phyloP scores from a whole-genome alignment of 768 basidiomycete genomes.

The Heimioporus sp. region DNA sequence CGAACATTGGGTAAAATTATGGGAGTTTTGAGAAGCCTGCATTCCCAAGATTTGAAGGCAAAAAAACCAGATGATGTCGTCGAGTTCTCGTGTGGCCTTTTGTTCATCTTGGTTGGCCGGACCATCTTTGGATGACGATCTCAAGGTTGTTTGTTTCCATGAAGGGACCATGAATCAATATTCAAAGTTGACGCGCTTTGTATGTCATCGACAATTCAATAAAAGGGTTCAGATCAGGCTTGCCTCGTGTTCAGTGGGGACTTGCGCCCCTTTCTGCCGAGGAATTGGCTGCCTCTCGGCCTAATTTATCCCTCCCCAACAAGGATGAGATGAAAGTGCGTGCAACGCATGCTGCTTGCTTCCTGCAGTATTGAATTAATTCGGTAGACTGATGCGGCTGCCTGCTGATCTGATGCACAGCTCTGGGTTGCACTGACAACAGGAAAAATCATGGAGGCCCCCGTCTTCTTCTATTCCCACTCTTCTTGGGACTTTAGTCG shows the following conservation, averaged over 20 bases:
- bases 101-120: background rate
- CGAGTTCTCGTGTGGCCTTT: too few relatives aligned
- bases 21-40: too few relatives aligned
- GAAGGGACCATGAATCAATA: background rate
- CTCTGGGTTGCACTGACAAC: conserved; percentile 10
- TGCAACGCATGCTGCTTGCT: background rate
- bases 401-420: conserved; percentile 8
- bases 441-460: background rate
- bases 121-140: conserved; percentile 10
- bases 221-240: background rate
- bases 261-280: conserved; percentile 5
- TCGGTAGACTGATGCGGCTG: too few relatives aligned
- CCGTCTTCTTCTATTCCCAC: conserved; percentile 12
- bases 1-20: conserved; percentile 5
- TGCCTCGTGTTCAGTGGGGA: conserved; percentile 18
- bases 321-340: conserved; percentile 1
- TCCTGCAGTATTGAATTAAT: background rate
- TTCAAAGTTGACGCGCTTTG: background rate
- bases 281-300: background rate
- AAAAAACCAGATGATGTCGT: too few relatives aligned
- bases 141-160: conserved; percentile 12
- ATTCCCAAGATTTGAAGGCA: too few relatives aligned
- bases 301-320: conserved; percentile 6
- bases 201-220: conserved; percentile 1
- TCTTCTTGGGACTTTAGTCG: conserved; percentile 19